Percentiles rank a stretch among this genome's conserved stretches.
These are phyloP conservation scores for Volutella citrinella DNA, from an alignment of 2,329 filamentous ascomycete genomes.

Conservation along the genomic window DNA sequence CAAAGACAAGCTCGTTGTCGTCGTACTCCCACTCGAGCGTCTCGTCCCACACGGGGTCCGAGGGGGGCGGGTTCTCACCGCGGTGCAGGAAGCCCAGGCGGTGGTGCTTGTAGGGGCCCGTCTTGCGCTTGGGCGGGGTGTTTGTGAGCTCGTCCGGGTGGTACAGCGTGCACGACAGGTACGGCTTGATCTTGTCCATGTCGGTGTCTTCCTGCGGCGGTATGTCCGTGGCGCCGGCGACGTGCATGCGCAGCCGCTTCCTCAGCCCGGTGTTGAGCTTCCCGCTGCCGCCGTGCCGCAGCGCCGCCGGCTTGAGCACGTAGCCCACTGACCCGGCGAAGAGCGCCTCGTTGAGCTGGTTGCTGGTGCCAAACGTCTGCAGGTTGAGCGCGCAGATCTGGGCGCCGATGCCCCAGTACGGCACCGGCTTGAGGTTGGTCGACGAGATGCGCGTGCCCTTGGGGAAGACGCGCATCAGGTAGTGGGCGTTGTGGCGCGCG, in stretches of 20 bases:
- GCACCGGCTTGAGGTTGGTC: slow-evolving; percentile 59
- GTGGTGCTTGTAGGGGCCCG: slow-evolving; percentile 57
- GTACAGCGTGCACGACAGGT: slow-evolving; percentile 62
- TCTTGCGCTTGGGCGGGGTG: slow-evolving; percentile 59
- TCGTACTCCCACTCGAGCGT: slow-evolving; percentile 65
- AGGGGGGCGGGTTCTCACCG: slow-evolving; percentile 55
- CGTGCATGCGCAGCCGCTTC: slow-evolving; percentile 53
- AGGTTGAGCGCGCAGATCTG: slow-evolving; percentile 70
- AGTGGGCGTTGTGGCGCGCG: slow-evolving; percentile 57
- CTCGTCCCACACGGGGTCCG: slow-evolving; percentile 65
- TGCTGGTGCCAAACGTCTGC: slow-evolving; percentile 64
- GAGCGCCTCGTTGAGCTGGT: slow-evolving; percentile 67
- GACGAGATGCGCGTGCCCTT: slow-evolving; percentile 68
- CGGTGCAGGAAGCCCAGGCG: slow-evolving; percentile 53
- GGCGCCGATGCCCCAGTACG: slow-evolving; percentile 65
- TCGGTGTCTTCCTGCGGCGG: slow-evolving; percentile 51
- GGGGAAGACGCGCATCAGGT: slow-evolving; percentile 69
- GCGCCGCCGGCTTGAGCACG: slow-evolving; percentile 60
- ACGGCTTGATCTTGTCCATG: slow-evolving; percentile 56
- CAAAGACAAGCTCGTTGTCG: slow-evolving; percentile 63
- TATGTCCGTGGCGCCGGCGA: slow-evolving; percentile 61
- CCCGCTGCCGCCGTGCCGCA: slow-evolving; percentile 55
- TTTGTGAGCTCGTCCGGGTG: slow-evolving; percentile 51
- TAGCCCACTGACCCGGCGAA: slow-evolving; percentile 65
- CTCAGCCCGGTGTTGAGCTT: slow-evolving; percentile 42